Evolutionary conservation across 257 asterid species (phyloP).

Genomic region (Ligustrum vulgare): DNA sequence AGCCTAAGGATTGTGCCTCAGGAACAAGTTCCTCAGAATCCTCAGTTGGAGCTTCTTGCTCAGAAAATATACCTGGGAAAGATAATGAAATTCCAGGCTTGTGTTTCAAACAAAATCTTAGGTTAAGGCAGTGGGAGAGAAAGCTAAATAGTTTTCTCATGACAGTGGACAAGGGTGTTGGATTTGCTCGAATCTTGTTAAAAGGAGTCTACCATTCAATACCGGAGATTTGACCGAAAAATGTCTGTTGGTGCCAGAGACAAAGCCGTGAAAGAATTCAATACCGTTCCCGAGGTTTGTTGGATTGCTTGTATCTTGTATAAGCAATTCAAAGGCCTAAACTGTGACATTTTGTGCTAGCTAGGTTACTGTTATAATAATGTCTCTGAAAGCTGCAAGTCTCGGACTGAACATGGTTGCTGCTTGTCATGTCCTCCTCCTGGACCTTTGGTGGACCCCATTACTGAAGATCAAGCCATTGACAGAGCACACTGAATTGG

Average conservation of each 20-base stretch:
- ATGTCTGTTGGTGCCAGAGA: constrained; percentile 89
- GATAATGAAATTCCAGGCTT: constrained; percentile 22
- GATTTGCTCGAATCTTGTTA: constrained; percentile 86
- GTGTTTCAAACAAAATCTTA: constrained; percentile 26
- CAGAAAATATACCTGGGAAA: constrained; percentile 33
- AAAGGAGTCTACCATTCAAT: constrained; percentile 59
- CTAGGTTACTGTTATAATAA: constrained; percentile 88
- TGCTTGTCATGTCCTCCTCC: constrained; percentile 83
- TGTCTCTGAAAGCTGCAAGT: constrained; percentile 98
- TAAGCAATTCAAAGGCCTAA: constrained; percentile 16
- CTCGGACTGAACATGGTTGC: constrained; percentile 98
- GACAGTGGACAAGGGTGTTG: constrained; percentile 98
- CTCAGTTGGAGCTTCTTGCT: constrained; percentile 23
- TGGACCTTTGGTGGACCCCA: constrained; percentile 99
- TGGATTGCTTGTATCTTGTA: constrained; percentile 14
- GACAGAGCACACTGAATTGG: constrained; percentile 98
- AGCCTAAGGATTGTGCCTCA: constrained; percentile 31
- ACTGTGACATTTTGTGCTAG: constrained; percentile 17
- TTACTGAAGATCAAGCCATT: constrained; percentile 97
- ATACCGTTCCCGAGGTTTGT: constrained; percentile 82
- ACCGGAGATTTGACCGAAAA: constrained; percentile 92
- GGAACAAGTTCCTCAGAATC: constrained; percentile 28
- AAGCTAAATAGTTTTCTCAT: constrained; percentile 93
- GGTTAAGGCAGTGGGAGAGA: constrained; percentile 54
- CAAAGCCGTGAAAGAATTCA: constrained; percentile 91